Percentiles rank a stretch among this genome's conserved stretches.
Evolutionary conservation across 352 stramenopile genomes (phyloP).

Genomic region (Pilasporangium apinafurcum): DNA sequence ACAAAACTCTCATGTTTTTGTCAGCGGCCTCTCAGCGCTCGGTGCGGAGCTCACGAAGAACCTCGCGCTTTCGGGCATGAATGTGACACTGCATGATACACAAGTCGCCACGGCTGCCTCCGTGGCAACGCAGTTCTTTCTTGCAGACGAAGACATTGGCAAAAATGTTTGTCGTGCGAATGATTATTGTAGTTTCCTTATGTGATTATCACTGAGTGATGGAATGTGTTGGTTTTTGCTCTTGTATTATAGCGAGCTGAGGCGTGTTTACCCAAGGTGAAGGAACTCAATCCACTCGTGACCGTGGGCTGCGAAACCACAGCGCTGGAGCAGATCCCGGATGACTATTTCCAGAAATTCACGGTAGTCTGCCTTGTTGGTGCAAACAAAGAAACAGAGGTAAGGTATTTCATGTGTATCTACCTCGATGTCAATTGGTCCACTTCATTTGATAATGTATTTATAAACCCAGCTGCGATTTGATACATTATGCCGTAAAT

Average conservation of each 20-base stretch:
- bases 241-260: slow-evolving; percentile 46
- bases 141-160: slow-evolving; percentile 56
- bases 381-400: slow-evolving; percentile 32
- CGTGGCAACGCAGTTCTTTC: slow-evolving; percentile 83
- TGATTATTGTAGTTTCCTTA: neutral
- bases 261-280: slow-evolving; percentile 73
- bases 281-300: slow-evolving; percentile 94
- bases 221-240: slow-evolving; percentile 6
- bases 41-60: slow-evolving; percentile 96
- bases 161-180: slow-evolving; percentile 37
- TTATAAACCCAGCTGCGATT: slow-evolving; percentile 28
- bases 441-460: neutral
- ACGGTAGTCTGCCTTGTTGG: slow-evolving; percentile 76
- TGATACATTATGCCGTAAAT: slow-evolving; percentile 47
- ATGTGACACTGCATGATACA: slow-evolving; percentile 90
- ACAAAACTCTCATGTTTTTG: slow-evolving; percentile 83
- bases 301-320: slow-evolving; percentile 77
- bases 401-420: slow-evolving; percentile 1
- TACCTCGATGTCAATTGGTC: neutral
- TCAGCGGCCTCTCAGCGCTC: slow-evolving; percentile 80
- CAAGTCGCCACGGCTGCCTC: slow-evolving; percentile 29
- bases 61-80: slow-evolving; percentile 94
- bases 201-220: neutral
- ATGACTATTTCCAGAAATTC: slow-evolving; percentile 86
- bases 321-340: slow-evolving; percentile 27